Evolutionary conservation across 192 early-diverging fungal genomes (phyloP).

Genomic region (Funneliformis geosporum): DNA sequence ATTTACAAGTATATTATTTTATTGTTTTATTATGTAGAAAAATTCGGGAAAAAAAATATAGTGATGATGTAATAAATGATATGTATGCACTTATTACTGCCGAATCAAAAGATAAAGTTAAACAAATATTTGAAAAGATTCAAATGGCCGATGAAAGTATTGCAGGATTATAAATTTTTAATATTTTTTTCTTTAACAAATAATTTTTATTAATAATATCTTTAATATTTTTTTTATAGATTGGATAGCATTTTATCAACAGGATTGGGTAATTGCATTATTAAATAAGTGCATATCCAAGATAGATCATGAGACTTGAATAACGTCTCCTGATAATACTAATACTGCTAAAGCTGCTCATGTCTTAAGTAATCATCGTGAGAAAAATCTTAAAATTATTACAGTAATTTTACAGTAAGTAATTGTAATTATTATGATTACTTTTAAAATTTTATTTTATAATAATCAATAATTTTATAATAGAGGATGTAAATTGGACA

Average conservation of each 20-base stretch:
- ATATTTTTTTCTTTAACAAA: not conserved
- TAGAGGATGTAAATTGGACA: not conserved
- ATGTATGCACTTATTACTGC: not conserved
- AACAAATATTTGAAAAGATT: not conserved
- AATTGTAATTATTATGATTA: not conserved
- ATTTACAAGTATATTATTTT: too few relatives aligned
- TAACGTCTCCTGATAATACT: not conserved
- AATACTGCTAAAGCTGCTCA: conserved; percentile 10
- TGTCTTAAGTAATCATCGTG: not conserved
- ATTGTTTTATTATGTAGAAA: conserved; percentile 3
- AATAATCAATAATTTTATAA: too few relatives aligned
- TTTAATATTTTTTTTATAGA: not conserved
- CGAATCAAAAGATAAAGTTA: too few relatives aligned
- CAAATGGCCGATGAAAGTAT: not conserved
- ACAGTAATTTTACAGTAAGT: conserved; percentile 1
- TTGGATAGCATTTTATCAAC: conserved; percentile 1
- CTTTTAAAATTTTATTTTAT: not conserved
- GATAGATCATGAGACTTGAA: not conserved
- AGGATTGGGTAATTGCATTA: not conserved
- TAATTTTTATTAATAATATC: not conserved
- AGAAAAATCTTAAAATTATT: not conserved
- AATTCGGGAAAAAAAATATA: not conserved
- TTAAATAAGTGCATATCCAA: not conserved
- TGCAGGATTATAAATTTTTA: not conserved
- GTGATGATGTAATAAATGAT: not conserved